A percentile compares a stretch with the other conserved stretches of the same genome.
Evolutionary conservation across 2,329 filamentous ascomycete species (phyloP).

Genomic region (Escovopsis sp.): DNA sequence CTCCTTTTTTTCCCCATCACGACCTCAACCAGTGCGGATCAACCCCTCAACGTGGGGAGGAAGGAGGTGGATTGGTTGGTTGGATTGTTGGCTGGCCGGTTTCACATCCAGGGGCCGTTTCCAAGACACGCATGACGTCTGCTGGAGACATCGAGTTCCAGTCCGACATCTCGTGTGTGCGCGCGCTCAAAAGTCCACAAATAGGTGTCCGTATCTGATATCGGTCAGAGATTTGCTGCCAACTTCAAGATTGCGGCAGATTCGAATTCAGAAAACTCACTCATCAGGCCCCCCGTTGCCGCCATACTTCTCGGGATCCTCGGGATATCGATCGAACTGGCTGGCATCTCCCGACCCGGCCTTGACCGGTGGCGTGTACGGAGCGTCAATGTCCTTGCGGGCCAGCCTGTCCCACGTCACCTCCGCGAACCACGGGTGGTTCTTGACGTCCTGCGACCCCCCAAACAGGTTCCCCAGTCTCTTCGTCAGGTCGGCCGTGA

Average conservation of each 20-base stretch:
- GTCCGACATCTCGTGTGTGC: too few species aligned
- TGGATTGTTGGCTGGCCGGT: too few species aligned
- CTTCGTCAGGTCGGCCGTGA: conserved; percentile 90
- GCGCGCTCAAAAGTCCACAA: conserved; percentile 51
- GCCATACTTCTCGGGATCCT: conserved; percentile 90
- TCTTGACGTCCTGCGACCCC: conserved; percentile 84
- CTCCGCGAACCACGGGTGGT: conserved; percentile 90
- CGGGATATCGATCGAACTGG: conserved; percentile 95
- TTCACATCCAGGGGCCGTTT: too few species aligned
- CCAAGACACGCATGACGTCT: too few species aligned
- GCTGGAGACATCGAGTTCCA: too few species aligned
- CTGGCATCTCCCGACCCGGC: conserved; percentile 89
- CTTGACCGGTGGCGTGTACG: conserved; percentile 90
- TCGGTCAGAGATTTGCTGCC: conserved; percentile 3
- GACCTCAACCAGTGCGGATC: too few species aligned
- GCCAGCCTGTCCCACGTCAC: conserved; percentile 93
- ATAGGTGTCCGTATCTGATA: conserved; percentile 56
- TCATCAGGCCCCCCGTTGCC: conserved; percentile 56
- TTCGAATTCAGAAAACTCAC: conserved; percentile 42
- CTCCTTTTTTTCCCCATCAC: too few species aligned
- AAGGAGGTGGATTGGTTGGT: too few species aligned
- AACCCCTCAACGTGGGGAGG: too few species aligned
- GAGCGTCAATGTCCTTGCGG: conserved; percentile 94
- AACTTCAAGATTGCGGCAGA: not conserved
- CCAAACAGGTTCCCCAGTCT: conserved; percentile 86